Evolutionary conservation across 2,329 filamentous ascomycete genomes (phyloP).

Genomic region (Raffaelea ambrosiae): DNA sequence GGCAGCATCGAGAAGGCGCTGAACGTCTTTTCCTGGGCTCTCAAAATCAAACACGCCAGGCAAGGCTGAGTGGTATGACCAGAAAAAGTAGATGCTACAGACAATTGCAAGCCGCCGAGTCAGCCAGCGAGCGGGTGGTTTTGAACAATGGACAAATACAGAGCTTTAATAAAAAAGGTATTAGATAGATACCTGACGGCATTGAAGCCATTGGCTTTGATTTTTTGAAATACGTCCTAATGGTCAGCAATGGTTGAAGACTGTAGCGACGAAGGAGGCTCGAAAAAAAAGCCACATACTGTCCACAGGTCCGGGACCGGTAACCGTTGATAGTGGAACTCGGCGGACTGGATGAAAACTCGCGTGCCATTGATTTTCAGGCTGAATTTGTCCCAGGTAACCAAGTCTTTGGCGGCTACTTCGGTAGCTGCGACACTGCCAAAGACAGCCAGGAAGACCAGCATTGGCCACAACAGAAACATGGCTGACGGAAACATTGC

Average conservation of each 20-base stretch:
- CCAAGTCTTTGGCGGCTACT: conserved; percentile 26
- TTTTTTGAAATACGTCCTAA: conserved; percentile 57
- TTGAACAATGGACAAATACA: too few relatives aligned
- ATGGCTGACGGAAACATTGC: neutral
- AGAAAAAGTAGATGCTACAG: conserved; percentile 37
- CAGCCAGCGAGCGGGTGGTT: too few relatives aligned
- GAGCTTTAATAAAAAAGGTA: too few relatives aligned
- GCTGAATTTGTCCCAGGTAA: conserved; percentile 44
- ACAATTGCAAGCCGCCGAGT: too few relatives aligned
- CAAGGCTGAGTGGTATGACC: conserved; percentile 52
- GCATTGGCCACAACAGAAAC: neutral
- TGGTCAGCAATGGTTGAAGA: conserved; percentile 7
- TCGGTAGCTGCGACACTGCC: neutral
- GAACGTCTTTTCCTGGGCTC: conserved; percentile 43
- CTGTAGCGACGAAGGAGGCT: neutral
- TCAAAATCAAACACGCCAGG: conserved; percentile 62
- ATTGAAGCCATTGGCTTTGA: conserved; percentile 74
- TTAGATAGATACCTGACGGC: conserved; percentile 37
- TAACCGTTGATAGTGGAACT: conserved; percentile 45
- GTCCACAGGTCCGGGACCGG: conserved; percentile 45
- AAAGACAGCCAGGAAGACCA: conserved; percentile 18
- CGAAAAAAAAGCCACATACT: conserved; percentile 12
- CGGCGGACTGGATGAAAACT: conserved; percentile 37
- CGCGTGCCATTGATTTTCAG: conserved; percentile 39
- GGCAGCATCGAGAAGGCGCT: conserved; percentile 71